Conservation (phyloP, 163 green algal genomes). For the Picocystis sp. region DNA sequence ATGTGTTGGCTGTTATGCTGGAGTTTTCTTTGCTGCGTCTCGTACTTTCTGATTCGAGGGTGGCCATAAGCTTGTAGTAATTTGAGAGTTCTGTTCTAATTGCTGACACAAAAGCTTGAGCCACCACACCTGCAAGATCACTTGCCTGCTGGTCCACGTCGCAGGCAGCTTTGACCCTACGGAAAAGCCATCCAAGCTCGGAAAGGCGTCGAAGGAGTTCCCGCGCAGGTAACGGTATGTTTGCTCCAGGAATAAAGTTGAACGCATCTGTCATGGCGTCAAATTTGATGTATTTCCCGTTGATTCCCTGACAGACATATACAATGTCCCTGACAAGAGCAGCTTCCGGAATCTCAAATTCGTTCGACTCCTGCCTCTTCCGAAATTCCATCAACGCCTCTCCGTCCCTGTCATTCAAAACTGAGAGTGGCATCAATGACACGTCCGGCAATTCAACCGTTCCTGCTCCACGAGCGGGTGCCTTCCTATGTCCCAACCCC, state of each 20-base stretch:
- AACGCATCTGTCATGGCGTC: slow-evolving; percentile 17
- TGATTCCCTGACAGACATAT: slow-evolving; percentile 47
- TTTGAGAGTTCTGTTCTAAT: slow-evolving; percentile 43
- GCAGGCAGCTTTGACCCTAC: slow-evolving; percentile 11
- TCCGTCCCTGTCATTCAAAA: no score
- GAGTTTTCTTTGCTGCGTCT: slow-evolving; percentile 17
- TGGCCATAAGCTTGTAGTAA: slow-evolving; percentile 57
- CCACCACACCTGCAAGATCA: slow-evolving; percentile 16
- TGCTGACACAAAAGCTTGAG: slow-evolving; percentile 42
- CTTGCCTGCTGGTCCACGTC: slow-evolving; percentile 2
- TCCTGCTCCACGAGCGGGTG: no score
- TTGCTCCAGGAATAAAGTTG: slow-evolving; percentile 17
- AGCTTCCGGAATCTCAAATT: slow-evolving; percentile 21
- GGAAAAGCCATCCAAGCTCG: slow-evolving; percentile 56
- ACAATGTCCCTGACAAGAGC: slow-evolving; percentile 53
- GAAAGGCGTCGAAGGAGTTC: slow-evolving; percentile 35
- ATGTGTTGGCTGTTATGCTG: slow-evolving; percentile 12
- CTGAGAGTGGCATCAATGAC: no score
- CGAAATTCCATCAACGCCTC: no score
- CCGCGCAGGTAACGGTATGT: slow-evolving; percentile 17
- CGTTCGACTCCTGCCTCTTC: neutral
- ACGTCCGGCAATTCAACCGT: no score
- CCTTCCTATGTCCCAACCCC: no score
- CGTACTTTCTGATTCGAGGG: slow-evolving; percentile 34
- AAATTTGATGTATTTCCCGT: slow-evolving; percentile 36